These are phyloP conservation scores for Calonectria multiphialidica DNA, from an alignment of 2,329 filamentous ascomycete genomes.

Conservation along the genomic window DNA sequence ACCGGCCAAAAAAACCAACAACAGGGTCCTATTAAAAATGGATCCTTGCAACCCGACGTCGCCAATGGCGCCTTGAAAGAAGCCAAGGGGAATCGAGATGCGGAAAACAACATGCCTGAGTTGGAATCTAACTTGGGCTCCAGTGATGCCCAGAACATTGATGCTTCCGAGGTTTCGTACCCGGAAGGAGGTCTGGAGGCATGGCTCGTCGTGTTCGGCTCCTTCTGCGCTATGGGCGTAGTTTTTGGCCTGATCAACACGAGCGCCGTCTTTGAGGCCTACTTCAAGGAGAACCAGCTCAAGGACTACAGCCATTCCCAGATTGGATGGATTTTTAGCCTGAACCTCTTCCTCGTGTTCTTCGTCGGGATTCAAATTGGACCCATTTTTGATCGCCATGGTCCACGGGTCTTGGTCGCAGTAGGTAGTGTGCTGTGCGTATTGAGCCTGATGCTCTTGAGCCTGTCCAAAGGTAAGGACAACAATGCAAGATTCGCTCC, in stretches of 20 bases:
- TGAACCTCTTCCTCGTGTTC: conserved; percentile 86
- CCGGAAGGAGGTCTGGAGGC: conserved; percentile 74
- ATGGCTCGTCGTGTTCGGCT: conserved; percentile 79
- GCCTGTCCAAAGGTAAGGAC: conserved; percentile 65
- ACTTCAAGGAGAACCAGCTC: conserved; percentile 80
- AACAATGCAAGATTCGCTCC: background rate
- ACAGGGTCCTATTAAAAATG: too few relatives aligned
- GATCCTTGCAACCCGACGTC: background rate
- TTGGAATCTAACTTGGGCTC: background rate
- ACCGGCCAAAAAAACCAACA: conserved; percentile 11
- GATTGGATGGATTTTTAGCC: conserved; percentile 88
- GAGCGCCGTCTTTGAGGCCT: conserved; percentile 72
- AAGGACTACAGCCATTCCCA: conserved; percentile 73
- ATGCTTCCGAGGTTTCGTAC: background rate
- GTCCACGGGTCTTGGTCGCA: conserved; percentile 75
- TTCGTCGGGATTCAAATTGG: conserved; percentile 87
- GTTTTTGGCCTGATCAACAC: conserved; percentile 77
- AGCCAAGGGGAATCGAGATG: background rate
- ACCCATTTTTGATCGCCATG: conserved; percentile 83
- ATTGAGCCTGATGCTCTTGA: conserved; percentile 74
- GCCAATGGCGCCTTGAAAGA: background rate
- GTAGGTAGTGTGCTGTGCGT: conserved; percentile 73
- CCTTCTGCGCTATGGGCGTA: conserved; percentile 74
- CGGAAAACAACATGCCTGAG: background rate
- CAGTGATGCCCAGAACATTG: background rate